Conservation (phyloP, 2,329 filamentous ascomycete genomes). For the Paraphoma sp. region DNA sequence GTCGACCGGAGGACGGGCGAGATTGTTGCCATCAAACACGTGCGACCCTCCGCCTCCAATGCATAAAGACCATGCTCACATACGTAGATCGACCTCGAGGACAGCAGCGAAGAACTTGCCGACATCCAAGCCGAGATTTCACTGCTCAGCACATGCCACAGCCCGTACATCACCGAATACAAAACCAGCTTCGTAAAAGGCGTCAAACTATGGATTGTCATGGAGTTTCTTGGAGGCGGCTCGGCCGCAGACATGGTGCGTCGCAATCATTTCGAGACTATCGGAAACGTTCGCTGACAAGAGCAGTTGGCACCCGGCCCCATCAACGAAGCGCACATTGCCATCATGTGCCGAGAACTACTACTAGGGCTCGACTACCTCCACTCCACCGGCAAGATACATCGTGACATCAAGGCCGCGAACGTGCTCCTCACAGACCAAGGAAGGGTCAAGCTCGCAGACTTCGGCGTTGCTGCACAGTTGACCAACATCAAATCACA, state of each 20-base stretch:
- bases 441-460: constrained; percentile 92
- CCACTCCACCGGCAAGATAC: constrained; percentile 92
- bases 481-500: constrained; percentile 97
- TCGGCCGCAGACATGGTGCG: constrained; percentile 91
- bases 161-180: constrained; percentile 93
- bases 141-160: constrained; percentile 92
- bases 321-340: constrained; percentile 89
- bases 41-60: constrained; percentile 53
- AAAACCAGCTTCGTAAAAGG: constrained; percentile 95
- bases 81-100: constrained; percentile 91
- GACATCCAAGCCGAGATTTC: constrained; percentile 98
- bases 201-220: constrained; percentile 98
- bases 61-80: constrained; percentile 14
- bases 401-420: constrained; percentile 95
- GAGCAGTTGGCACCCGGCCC: constrained; percentile 83
- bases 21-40: constrained; percentile 95
- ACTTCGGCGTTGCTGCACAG: constrained; percentile 97
- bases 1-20: constrained; percentile 91
- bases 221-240: constrained; percentile 96
- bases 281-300: constrained; percentile 24
- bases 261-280: neutral
- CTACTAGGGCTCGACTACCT: constrained; percentile 91
- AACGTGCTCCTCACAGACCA: constrained; percentile 91
- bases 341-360: constrained; percentile 91
- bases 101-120: constrained; percentile 96